Evolutionary conservation across 2,329 filamentous ascomycete species (phyloP).

Genomic region (Arthroderma uncinatum): DNA sequence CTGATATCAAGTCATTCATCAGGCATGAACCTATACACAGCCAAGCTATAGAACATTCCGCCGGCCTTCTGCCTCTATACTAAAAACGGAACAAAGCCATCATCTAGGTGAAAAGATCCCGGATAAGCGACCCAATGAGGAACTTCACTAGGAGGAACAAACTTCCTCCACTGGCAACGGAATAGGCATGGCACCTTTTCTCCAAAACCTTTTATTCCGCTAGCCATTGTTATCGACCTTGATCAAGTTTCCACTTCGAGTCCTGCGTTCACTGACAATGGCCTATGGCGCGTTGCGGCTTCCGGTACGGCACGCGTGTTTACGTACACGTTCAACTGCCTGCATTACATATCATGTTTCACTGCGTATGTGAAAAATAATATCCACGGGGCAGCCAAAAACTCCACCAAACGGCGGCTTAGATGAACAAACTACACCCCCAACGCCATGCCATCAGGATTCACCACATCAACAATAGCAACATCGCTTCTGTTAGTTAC

Average conservation of each 20-base stretch:
- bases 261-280: not conserved
- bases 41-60: constrained; percentile 1
- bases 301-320: not conserved
- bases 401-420: not conserved
- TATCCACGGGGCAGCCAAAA: not conserved
- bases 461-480: not conserved
- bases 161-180: not conserved
- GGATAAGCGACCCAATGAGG: constrained; percentile 1
- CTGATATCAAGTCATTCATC: not conserved
- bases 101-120: not conserved
- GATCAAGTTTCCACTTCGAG: not conserved
- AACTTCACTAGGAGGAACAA: no score
- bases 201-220: not conserved
- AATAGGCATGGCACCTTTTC: not conserved
- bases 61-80: not conserved
- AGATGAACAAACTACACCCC: not conserved
- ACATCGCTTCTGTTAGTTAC: not conserved
- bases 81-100: constrained; percentile 5
- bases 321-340: not conserved
- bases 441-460: not conserved
- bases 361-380: constrained; percentile 1
- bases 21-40: not conserved
- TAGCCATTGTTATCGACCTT: not conserved
- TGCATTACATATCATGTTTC: not conserved
- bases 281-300: no score